Conservation (phyloP, 192 early-diverging fungal species). For the Entomortierella lignicola region DNA sequence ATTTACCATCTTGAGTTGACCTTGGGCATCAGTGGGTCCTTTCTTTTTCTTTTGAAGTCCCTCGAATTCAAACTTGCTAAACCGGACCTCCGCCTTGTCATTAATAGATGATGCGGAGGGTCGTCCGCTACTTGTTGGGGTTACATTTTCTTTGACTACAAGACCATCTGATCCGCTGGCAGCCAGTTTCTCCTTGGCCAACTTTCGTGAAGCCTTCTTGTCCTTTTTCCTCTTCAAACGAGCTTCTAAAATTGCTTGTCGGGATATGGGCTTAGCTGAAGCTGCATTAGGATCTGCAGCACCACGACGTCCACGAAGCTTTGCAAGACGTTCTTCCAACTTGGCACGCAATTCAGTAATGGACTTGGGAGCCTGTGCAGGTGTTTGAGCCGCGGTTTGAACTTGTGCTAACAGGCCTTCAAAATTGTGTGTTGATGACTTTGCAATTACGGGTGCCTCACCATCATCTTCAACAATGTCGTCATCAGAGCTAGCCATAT, state of each 20-base stretch:
- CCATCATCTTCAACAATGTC: constrained; percentile 47
- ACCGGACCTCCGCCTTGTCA: constrained; percentile 68
- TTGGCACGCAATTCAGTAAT: constrained; percentile 35
- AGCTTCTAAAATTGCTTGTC: constrained; percentile 83
- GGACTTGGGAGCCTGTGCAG: constrained; percentile 47
- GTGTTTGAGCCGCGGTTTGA: constrained; percentile 38
- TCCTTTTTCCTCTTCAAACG: constrained; percentile 78
- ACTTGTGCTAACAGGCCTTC: constrained; percentile 42
- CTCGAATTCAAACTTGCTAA: constrained; percentile 77
- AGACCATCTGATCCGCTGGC: constrained; percentile 62
- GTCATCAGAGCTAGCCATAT: constrained; percentile 49
- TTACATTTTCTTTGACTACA: constrained; percentile 53
- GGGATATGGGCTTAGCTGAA: constrained; percentile 61
- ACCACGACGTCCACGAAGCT: constrained; percentile 38
- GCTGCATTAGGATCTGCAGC: constrained; percentile 46
- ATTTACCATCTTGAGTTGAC: constrained; percentile 69
- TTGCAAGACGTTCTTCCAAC: constrained; percentile 50
- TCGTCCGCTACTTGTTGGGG: constrained; percentile 23
- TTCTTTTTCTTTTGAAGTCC: constrained; percentile 73
- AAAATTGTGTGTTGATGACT: constrained; percentile 41
- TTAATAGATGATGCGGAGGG: constrained; percentile 57
- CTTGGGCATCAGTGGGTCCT: constrained; percentile 69
- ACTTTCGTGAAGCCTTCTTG: constrained; percentile 68
- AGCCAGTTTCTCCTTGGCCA: constrained; percentile 68
- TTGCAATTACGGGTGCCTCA: constrained; percentile 38